phyloP scores from a whole-genome alignment of 129 eudicot genomes.

The Artemisia annua region DNA sequence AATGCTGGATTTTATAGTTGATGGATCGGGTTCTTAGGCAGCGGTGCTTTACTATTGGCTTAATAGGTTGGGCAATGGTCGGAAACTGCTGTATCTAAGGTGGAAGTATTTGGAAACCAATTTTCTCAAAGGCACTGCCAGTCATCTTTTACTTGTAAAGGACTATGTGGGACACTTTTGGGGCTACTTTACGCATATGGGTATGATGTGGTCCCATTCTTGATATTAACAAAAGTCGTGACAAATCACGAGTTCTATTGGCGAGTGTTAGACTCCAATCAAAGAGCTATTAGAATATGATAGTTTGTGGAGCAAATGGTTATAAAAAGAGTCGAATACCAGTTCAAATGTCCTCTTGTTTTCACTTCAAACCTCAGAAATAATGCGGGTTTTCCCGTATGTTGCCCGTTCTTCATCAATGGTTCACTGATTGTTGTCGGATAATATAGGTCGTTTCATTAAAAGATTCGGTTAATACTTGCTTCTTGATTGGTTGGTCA shows the following conservation, averaged over 20 bases:
- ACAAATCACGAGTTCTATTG: slow-evolving; percentile 79
- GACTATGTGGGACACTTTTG: slow-evolving; percentile 89
- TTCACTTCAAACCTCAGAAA: slow-evolving; percentile 77
- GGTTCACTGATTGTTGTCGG: slow-evolving; percentile 91
- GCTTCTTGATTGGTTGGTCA: slow-evolving; percentile 76
- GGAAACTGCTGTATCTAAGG: slow-evolving; percentile 74
- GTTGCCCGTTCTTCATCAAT: slow-evolving; percentile 86
- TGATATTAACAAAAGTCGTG: slow-evolving; percentile 57
- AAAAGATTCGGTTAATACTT: slow-evolving; percentile 86
- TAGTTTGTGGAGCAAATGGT: slow-evolving; percentile 76
- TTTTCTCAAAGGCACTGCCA: slow-evolving; percentile 64
- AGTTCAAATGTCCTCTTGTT: slow-evolving; percentile 60
- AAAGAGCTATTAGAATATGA: slow-evolving; percentile 59
- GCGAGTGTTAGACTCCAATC: slow-evolving; percentile 66
- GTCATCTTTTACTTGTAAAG: slow-evolving; percentile 76
- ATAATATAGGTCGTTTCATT: slow-evolving; percentile 64
- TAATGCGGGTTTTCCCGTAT: slow-evolving; percentile 92
- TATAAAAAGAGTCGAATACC: slow-evolving; percentile 90
- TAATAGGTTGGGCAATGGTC: slow-evolving; percentile 88
- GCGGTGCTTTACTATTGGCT: slow-evolving; percentile 71
- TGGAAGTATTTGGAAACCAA: slow-evolving; percentile 63
- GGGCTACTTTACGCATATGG: slow-evolving; percentile 79
- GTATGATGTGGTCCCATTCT: slow-evolving; percentile 73
- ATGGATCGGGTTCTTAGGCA: slow-evolving; percentile 91
- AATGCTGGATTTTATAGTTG: slow-evolving; percentile 91